Base-by-base conservation (phyloP, 2,329 filamentous ascomycete species). In the Botrytis galanthina region DNA sequence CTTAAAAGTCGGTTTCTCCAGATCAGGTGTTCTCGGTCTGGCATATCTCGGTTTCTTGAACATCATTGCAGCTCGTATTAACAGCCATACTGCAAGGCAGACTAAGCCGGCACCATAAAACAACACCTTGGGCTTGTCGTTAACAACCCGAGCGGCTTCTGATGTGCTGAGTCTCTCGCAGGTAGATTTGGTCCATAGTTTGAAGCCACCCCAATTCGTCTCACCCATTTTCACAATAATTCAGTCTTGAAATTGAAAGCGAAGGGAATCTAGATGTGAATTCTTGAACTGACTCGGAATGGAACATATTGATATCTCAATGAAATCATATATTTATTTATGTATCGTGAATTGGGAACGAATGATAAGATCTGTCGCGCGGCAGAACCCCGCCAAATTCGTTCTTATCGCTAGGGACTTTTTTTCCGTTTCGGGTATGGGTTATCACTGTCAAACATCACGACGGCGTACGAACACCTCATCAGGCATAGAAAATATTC, bases 1-100 rank as follows among this genome's bases (percentile, higher is more conserved):
- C 59, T 74, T 75, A 32, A 75, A 70, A 60, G 73, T 73, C n/a
- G 76, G 75, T 68, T 80, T 80, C 72, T 80, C 79, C 67, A 81
- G 72, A 66, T 79, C 78, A 59, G 79, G 79, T 20, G 79, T 81
- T 35, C 73, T 59, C 26, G 77, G 77, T 57, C 78, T 71, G 35
- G 54, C 75, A 35, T 67, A 35, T 66, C 73, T 72, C 61, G 76
- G 70, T 66, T 76, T 77, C 71, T 76, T 78, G 64, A 79, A 73
- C 59, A 76, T 73, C n/a, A 73, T 71, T 18, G 74, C 62, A 1
- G 70, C 74, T 51, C 75, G 75, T 59, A 76, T 29, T 20, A 79
- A 70, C n/a, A 80, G 75, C 77, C 76, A 80, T 44, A 73, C 69
- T 20, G 70, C 60, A 29, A 79, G 26, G 57, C 48, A 75, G 2